Evolutionary conservation across 2,329 filamentous ascomycete genomes (phyloP).

Genomic region (Cordyceps tenuipes): DNA sequence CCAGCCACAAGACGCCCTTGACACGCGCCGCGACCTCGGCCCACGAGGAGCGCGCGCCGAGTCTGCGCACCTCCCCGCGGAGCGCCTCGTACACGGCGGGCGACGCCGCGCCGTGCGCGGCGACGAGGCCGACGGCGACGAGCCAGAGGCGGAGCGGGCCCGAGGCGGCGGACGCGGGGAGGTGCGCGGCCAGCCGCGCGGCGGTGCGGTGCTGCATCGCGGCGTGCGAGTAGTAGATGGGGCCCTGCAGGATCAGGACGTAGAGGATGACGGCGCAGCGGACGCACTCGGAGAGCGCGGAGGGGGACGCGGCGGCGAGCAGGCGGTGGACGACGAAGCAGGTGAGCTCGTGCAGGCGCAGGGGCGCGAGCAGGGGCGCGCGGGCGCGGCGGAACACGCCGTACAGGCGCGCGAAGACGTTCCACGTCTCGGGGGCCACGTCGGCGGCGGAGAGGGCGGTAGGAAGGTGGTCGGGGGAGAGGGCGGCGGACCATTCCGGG

Average conservation of each 20-base stretch:
- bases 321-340: slow-evolving; percentile 46
- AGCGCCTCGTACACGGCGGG: background rate
- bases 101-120: background rate
- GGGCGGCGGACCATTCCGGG: slow-evolving; percentile 34
- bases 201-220: background rate
- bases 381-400: slow-evolving; percentile 31
- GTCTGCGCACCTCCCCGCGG: background rate
- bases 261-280: slow-evolving; percentile 2
- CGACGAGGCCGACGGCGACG: slow-evolving; percentile 1
- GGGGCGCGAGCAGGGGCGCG: slow-evolving; percentile 24
- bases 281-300: background rate
- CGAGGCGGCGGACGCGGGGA: background rate
- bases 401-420: slow-evolving; percentile 36
- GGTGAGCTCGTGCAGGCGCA: slow-evolving; percentile 45
- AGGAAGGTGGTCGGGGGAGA: slow-evolving; percentile 4
- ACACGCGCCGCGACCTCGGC: background rate
- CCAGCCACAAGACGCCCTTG: slow-evolving; percentile 5
- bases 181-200: background rate
- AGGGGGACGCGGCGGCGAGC: slow-evolving; percentile 18
- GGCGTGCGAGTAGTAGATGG: slow-evolving; percentile 5
- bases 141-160: background rate
- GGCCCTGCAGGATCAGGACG: slow-evolving; percentile 5
- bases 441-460: slow-evolving; percentile 17
- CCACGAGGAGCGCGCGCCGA: background rate
- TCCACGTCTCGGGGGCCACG: slow-evolving; percentile 26